phyloP scores from a whole-genome alignment of 306 rosid genomes.

The Mucuna pruriens region DNA sequence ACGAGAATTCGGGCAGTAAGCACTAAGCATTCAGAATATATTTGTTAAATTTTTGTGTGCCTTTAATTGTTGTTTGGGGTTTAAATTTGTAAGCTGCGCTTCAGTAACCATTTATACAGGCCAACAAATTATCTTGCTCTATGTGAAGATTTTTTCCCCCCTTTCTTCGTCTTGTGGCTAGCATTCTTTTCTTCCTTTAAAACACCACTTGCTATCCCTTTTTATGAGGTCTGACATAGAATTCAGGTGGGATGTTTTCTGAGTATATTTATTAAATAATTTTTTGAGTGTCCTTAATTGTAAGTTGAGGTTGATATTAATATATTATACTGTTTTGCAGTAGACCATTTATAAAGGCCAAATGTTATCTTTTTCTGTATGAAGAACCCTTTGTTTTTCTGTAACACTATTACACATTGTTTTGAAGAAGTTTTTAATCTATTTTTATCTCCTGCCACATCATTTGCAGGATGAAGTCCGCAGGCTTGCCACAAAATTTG shows the following conservation, averaged over 20 bases:
- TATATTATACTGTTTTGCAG: not conserved
- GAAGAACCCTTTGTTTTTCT: not conserved
- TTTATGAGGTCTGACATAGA: not conserved
- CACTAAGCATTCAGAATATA: constrained; percentile 5
- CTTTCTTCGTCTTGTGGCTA: not conserved
- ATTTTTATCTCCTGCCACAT: constrained; percentile 26
- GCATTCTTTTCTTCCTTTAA: constrained; percentile 12
- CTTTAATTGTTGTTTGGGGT: not conserved
- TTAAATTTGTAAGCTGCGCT: constrained; percentile 21
- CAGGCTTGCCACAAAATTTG: constrained; percentile 74
- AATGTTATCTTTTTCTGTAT: not conserved
- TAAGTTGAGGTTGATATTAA: constrained; percentile 7
- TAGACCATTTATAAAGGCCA: constrained; percentile 6
- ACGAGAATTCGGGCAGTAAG: not conserved
- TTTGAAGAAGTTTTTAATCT: constrained; percentile 9
- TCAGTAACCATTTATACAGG: constrained; percentile 9
- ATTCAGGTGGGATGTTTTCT: not conserved
- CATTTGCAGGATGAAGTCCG: constrained; percentile 86
- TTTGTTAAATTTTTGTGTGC: not conserved
- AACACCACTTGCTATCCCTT: not conserved
- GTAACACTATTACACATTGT: not conserved
- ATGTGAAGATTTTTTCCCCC: not conserved
- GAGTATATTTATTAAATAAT: constrained; percentile 7
- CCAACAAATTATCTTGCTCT: not conserved
- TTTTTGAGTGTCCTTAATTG: not conserved